Conservation (phyloP, 2,329 filamentous ascomycete genomes). For the Cladosporium sp. region DNA sequence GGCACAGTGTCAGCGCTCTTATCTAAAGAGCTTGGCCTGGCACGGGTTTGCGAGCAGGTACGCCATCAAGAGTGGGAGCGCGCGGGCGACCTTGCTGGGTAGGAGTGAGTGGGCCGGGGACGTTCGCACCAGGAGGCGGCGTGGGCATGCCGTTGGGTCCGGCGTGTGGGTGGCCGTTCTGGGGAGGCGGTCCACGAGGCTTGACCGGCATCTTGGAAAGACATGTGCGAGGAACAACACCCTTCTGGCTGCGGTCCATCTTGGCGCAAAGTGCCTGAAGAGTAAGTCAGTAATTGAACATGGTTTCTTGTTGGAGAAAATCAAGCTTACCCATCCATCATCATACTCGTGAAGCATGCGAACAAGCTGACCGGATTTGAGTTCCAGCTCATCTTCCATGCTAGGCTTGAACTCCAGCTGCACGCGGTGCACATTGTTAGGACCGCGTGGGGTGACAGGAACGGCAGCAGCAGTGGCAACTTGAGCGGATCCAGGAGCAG, state of each 20-base stretch:
- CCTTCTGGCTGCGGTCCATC: slow-evolving; percentile 85
- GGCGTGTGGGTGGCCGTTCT: slow-evolving; percentile 16
- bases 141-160: slow-evolving; percentile 31
- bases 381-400: slow-evolving; percentile 83
- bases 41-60: slow-evolving; percentile 44
- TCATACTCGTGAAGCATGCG: slow-evolving; percentile 93
- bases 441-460: slow-evolving; percentile 39
- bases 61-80: slow-evolving; percentile 13
- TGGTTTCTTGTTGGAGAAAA: neutral
- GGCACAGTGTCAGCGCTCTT: neutral
- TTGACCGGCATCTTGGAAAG: slow-evolving; percentile 89
- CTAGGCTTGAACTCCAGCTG: slow-evolving; percentile 92
- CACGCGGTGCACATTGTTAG: slow-evolving; percentile 77
- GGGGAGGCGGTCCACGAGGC: slow-evolving; percentile 62
- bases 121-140: slow-evolving; percentile 23
- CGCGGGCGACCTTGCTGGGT: slow-evolving; percentile 24
- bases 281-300: neutral
- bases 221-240: slow-evolving; percentile 90
- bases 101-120: slow-evolving; percentile 24
- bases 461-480: slow-evolving; percentile 29
- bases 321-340: slow-evolving; percentile 82
- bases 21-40: slow-evolving; percentile 35
- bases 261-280: slow-evolving; percentile 79
- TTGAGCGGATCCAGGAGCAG: slow-evolving; percentile 25
- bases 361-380: slow-evolving; percentile 77